These are phyloP conservation scores for Fomes fomentarius DNA, from an alignment of 1,284 basidiomycete genomes.

Conservation along the genomic window DNA sequence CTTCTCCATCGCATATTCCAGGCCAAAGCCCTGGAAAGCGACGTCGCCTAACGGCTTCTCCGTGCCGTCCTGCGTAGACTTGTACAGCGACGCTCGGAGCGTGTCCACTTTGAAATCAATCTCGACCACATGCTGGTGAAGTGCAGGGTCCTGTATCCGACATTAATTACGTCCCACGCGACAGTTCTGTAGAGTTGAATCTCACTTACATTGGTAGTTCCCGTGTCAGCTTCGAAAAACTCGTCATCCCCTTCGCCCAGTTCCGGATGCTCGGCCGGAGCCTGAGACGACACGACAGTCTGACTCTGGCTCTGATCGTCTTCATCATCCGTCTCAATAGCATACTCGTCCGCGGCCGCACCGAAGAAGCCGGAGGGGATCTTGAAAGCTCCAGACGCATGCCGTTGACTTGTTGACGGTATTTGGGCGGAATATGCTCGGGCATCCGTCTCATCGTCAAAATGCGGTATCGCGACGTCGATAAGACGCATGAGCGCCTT, in stretches of 20 bases:
- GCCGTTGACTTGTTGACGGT: constrained; percentile 12
- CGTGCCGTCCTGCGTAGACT: constrained; percentile 58
- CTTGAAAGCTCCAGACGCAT: constrained; percentile 44
- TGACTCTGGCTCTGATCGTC: constrained; percentile 41
- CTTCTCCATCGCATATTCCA: constrained; percentile 77
- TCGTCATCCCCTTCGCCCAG: constrained; percentile 49
- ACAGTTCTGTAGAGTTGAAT: constrained; percentile 3
- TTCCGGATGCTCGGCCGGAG: constrained; percentile 24
- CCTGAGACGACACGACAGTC: constrained; percentile 32
- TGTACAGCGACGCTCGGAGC: constrained; percentile 84
- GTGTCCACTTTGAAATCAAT: constrained; percentile 89
- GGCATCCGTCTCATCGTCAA: constrained; percentile 48
- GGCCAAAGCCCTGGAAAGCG: constrained; percentile 79
- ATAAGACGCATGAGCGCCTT: constrained; percentile 93
- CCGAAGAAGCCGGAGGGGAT: constrained; percentile 60
- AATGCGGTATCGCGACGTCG: constrained; percentile 89
- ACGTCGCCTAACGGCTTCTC: constrained; percentile 84
- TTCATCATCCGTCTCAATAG: constrained; percentile 64
- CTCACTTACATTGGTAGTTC: constrained; percentile 56
- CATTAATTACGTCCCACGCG: not conserved
- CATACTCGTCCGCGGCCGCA: constrained; percentile 60
- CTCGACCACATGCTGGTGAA: constrained; percentile 88
- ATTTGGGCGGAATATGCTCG: constrained; percentile 26
- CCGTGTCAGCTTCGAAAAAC: constrained; percentile 81
- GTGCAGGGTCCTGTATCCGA: constrained; percentile 48